A percentile compares a stretch with the other conserved stretches of the same genome.
Conservation (phyloP, 148 eudicot genomes). For the Agrostemma githago region DNA sequence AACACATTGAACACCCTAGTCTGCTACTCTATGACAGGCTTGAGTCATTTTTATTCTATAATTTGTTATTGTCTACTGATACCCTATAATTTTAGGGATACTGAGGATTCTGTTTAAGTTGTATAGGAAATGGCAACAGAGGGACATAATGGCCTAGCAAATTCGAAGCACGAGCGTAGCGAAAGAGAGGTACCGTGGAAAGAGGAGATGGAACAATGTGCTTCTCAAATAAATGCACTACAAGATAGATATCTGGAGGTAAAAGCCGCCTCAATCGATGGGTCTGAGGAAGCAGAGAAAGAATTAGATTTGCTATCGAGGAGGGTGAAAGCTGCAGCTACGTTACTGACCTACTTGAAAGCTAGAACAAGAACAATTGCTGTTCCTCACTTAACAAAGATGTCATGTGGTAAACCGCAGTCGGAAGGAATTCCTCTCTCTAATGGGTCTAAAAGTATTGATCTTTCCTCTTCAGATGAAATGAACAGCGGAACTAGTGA, state of each 20-base stretch:
- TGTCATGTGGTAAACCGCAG: conserved; percentile 67
- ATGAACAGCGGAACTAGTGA: conserved; percentile 36
- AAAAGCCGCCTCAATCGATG: conserved; percentile 40
- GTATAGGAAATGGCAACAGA: conserved; percentile 53
- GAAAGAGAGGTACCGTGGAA: conserved; percentile 46
- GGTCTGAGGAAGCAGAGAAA: conserved; percentile 51
- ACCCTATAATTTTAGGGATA: background rate
- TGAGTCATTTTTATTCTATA: background rate
- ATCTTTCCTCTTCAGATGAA: conserved; percentile 48
- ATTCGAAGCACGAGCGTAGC: conserved; percentile 33
- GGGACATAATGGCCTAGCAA: conserved; percentile 38
- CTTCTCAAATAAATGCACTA: conserved; percentile 52
- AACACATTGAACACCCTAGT: background rate
- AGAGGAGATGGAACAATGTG: conserved; percentile 54
- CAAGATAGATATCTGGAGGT: conserved; percentile 50
- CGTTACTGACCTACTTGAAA: conserved; percentile 69
- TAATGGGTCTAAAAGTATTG: conserved; percentile 53
- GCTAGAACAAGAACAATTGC: conserved; percentile 72
- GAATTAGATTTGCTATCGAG: conserved; percentile 68
- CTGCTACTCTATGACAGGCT: no score
- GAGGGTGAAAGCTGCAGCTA: conserved; percentile 73
- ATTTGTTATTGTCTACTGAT: background rate
- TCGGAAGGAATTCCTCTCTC: conserved; percentile 63
- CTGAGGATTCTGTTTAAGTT: conserved; percentile 16
- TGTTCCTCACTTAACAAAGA: conserved; percentile 71